Evolutionary conservation across 345 rosid genomes (phyloP), one percentile per base, ranked within the genome.

Genomic region (Nasturtium officinale): DNA sequence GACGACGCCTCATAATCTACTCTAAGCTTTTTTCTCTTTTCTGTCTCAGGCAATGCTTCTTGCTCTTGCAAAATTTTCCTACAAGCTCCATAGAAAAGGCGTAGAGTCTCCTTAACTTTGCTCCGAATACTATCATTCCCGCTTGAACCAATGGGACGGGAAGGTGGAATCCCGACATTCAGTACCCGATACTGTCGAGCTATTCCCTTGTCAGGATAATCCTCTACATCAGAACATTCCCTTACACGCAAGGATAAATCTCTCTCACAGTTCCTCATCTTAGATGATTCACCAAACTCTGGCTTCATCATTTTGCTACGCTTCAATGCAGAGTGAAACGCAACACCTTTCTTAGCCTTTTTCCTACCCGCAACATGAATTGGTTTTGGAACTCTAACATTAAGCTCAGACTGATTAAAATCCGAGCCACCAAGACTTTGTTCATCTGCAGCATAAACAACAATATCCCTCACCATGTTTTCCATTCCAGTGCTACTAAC

Each of bases 71-170:
- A 75, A 58, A 88, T 67, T 79, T 81, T 95, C 67, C 96, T 82
- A 72, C 81, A 87, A 57, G 85, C 79, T 40, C 77, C 85, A 55
- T 95, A 85, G 79, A 87, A 91, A 37, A 89, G 82, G 23, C 96
- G 95, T 51, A 94, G 70, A 30, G 82, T 84, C 77, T 94, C 92
- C 81, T 91, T 87, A 48, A 94, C 97, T 81, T 85, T 81, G 59
- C 60, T 84, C 77, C 99, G 83, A 1, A 35, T 79, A 71, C 30
- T 52, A 65, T 26, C 79, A 59, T 57, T 59, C 26, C 67, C 53
- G 15, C 48, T 32, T 38, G 79, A 72, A 67, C 69, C 77, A 60
- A 40, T 54, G 21, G 75, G 69, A 66, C 62, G 51, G 9, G 83
- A 45, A 57, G 95, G 97, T 77, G 87, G 87, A 69, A 86, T 84